These are phyloP conservation scores for Candida oleophila DNA, from an alignment of 805 yeast genomes.

Conservation along the genomic window DNA sequence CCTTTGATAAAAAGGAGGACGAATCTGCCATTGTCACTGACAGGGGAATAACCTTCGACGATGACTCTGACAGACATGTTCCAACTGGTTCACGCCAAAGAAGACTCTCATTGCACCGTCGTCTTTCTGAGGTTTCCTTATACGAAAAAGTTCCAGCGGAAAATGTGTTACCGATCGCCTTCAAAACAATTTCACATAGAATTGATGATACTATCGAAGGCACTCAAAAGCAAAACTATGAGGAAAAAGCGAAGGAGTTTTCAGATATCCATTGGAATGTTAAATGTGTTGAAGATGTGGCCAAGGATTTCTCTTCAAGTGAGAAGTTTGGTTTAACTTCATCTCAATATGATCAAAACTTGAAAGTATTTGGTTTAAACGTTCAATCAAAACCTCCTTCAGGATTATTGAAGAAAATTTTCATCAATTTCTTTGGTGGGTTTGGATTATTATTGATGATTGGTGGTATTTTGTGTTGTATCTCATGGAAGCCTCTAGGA, in stretches of 20 bases:
- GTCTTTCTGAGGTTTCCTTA: slow-evolving; percentile 4
- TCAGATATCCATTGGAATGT: slow-evolving; percentile 29
- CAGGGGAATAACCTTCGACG: slow-evolving; percentile 3
- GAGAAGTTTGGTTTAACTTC: slow-evolving; percentile 20
- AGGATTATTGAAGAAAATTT: slow-evolving; percentile 28
- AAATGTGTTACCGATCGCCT: slow-evolving; percentile 33
- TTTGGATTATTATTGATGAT: slow-evolving; percentile 43
- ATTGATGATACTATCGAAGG: slow-evolving; percentile 23
- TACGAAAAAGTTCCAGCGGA: slow-evolving; percentile 22
- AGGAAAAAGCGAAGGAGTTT: slow-evolving; percentile 18
- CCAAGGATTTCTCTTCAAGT: slow-evolving; percentile 19
- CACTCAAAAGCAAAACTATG: slow-evolving; percentile 6
- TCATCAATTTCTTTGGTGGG: slow-evolving; percentile 47
- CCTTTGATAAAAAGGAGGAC: slow-evolving; percentile 1
- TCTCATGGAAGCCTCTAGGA: slow-evolving; percentile 50
- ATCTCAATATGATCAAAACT: slow-evolving; percentile 10
- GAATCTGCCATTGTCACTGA: not conserved
- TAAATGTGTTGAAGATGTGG: slow-evolving; percentile 21
- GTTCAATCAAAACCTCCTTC: slow-evolving; percentile 38
- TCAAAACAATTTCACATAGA: slow-evolving; percentile 36
- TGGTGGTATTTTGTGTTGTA: slow-evolving; percentile 42
- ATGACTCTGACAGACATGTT: slow-evolving; percentile 1
- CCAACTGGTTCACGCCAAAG: slow-evolving; percentile 1
- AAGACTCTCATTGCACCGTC: slow-evolving; percentile 6
- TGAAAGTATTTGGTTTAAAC: slow-evolving; percentile 31